These are phyloP conservation scores for Citrullus mucosospermus DNA, from an alignment of 306 rosid genomes.

Conservation along the genomic window DNA sequence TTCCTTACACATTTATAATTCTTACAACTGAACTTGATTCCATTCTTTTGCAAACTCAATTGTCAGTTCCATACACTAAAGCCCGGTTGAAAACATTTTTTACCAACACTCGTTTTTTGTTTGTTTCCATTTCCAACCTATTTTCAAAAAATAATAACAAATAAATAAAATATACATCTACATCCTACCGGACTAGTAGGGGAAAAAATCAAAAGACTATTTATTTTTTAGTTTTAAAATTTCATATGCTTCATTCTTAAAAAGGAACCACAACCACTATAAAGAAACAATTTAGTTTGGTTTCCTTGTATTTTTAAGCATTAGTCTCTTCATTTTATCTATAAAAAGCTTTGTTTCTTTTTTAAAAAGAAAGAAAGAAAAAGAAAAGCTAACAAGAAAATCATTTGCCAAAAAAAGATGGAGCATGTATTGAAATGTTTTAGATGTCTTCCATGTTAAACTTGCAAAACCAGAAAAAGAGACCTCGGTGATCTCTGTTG, in stretches of 20 bases:
- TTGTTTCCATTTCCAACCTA: neutral
- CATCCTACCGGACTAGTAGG: neutral
- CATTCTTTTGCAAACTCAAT: neutral
- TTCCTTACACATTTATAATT: neutral
- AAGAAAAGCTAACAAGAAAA: neutral
- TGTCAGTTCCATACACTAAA: neutral
- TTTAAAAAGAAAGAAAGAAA: too few relatives aligned
- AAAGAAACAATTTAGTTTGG: too few relatives aligned
- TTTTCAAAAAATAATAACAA: neutral
- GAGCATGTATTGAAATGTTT: neutral
- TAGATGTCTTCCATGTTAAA: neutral
- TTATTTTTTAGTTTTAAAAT: neutral
- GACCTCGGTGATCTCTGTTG: slow-evolving; percentile 57
- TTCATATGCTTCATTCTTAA: neutral
- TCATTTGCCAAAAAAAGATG: neutral
- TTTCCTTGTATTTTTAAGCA: too few relatives aligned
- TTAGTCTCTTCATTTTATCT: too few relatives aligned
- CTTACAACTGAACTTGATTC: neutral
- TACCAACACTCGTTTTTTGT: neutral
- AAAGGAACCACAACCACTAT: too few relatives aligned
- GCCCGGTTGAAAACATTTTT: too few relatives aligned
- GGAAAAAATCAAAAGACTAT: neutral
- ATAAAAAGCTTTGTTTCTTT: too few relatives aligned
- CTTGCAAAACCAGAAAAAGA: neutral
- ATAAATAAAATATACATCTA: neutral